Evolutionary conservation across 2,329 filamentous ascomycete genomes (phyloP), one percentile per base, ranked within the genome.

Genomic region (Boeremia exigua): DNA sequence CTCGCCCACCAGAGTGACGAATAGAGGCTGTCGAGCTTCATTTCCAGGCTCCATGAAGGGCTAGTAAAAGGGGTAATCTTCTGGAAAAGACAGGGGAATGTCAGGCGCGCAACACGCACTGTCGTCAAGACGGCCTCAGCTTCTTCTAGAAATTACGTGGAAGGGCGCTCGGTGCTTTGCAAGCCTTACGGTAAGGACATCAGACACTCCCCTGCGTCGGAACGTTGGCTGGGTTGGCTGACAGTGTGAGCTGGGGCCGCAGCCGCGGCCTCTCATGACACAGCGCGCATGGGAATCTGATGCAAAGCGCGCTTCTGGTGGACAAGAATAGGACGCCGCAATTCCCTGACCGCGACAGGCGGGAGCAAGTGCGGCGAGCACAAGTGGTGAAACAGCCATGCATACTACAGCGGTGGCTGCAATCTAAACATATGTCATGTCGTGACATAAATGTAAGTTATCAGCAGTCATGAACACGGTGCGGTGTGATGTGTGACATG

Each of bases 131-230:
- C 58, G 56, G 62, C 61, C 52, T 60, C 54, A 55, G 59, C 57
- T 54, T 55, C 63, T 75, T 73, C 68, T 70, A 70, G 70, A 73
- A 72, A 75, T 73, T 74, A 63, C 60, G 53, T 57, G 48, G 73
- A 68, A 73, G 67, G 66, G 61, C 66, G 69, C 71, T 71, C 63
- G 69, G 68, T 62, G 53, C 40, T 54, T 46, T 51, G 42, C 52
- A 56, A 62, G 66, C 66, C 66, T 68, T 67, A 55, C 33, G 55
- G 66, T 56, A 63, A 56, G 70, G 69, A 64, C 66, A 58, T 53
- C 59, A 61, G 59, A 64, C 65, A 67, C 56, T 56, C 62, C 66
- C 66, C 64, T 67, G 68, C 61, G 60, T 53, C 60, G 67, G 66
- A 59, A 65, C 61, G 62, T 67, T 65, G 54, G 60, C 59, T 61